Evolutionary conservation across 768 basidiomycete species (phyloP).

Genomic region (Agrocybe chaxingu): DNA sequence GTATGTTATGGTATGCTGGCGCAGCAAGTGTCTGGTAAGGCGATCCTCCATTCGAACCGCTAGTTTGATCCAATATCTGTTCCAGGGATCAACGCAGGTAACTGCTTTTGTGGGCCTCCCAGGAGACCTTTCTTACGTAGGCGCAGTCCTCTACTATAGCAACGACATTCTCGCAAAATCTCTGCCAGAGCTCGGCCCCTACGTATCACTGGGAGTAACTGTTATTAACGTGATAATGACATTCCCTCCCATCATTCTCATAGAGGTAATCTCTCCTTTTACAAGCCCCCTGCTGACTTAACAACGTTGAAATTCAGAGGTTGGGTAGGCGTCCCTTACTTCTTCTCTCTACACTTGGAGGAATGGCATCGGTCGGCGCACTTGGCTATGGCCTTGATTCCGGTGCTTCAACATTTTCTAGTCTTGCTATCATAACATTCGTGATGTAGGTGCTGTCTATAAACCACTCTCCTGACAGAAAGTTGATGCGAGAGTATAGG

Average conservation of each 20-base stretch:
- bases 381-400: slow-evolving; percentile 72
- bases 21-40: slow-evolving; percentile 74
- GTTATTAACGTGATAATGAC: slow-evolving; percentile 82
- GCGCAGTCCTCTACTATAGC: slow-evolving; percentile 83
- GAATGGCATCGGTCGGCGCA: slow-evolving; percentile 58
- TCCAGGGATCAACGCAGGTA: slow-evolving; percentile 75
- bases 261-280: slow-evolving; percentile 56
- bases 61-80: not conserved
- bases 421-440: slow-evolving; percentile 73
- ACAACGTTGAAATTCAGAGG: slow-evolving; percentile 38
- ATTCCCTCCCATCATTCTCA: slow-evolving; percentile 82
- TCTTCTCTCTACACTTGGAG: slow-evolving; percentile 62
- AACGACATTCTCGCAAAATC: slow-evolving; percentile 82
- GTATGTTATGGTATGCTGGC: slow-evolving; percentile 70
- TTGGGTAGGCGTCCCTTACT: slow-evolving; percentile 73
- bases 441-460: slow-evolving; percentile 50
- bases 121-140: slow-evolving; percentile 2
- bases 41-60: not conserved
- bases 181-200: slow-evolving; percentile 74
- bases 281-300: slow-evolving; percentile 1
- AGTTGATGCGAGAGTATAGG: slow-evolving; percentile 31
- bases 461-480: not conserved
- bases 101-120: slow-evolving; percentile 1
- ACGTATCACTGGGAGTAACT: slow-evolving; percentile 82
- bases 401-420: slow-evolving; percentile 58